Conservation (phyloP, 2,329 filamentous ascomycete species). For the Phialophora tarda region DNA sequence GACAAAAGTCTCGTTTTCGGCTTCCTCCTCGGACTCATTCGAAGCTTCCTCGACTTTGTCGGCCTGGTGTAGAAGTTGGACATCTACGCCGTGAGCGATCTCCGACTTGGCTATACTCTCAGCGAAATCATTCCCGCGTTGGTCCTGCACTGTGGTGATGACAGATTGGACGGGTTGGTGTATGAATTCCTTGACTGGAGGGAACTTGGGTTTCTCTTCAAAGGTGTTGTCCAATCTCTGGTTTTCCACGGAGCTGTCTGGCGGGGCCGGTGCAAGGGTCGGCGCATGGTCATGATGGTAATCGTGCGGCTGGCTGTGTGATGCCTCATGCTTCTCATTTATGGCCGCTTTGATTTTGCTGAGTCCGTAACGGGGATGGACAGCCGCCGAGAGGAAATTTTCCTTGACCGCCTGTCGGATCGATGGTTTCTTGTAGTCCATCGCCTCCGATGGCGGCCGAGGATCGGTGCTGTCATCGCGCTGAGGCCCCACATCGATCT, state of each 20-base stretch:
- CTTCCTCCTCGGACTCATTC: conserved; percentile 4
- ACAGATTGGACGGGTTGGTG: conserved; percentile 19
- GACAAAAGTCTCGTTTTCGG: conserved; percentile 16
- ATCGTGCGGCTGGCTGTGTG: background rate
- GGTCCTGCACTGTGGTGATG: conserved; percentile 12
- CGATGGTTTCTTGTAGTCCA: background rate
- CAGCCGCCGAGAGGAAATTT: background rate
- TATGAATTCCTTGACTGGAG: conserved; percentile 24
- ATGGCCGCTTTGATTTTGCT: background rate
- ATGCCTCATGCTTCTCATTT: background rate
- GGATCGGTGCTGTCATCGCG: background rate
- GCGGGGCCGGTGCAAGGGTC: conserved; percentile 21
- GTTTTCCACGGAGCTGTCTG: background rate
- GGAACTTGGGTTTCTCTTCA: conserved; percentile 22
- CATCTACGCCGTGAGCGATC: conserved; percentile 27
- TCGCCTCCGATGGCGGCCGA: background rate
- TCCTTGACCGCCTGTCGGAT: background rate
- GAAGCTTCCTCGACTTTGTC: conserved; percentile 17
- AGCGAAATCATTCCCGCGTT: conserved; percentile 24
- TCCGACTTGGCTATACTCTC: conserved; percentile 26
- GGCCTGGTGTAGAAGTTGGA: conserved; percentile 23
- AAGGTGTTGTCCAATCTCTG: conserved; percentile 18
- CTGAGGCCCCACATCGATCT: background rate
- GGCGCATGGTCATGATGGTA: conserved; percentile 15
- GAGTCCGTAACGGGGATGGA: background rate